Evolutionary conservation across 1,284 basidiomycete genomes (phyloP).

Genomic region (Tremellales sp.): DNA sequence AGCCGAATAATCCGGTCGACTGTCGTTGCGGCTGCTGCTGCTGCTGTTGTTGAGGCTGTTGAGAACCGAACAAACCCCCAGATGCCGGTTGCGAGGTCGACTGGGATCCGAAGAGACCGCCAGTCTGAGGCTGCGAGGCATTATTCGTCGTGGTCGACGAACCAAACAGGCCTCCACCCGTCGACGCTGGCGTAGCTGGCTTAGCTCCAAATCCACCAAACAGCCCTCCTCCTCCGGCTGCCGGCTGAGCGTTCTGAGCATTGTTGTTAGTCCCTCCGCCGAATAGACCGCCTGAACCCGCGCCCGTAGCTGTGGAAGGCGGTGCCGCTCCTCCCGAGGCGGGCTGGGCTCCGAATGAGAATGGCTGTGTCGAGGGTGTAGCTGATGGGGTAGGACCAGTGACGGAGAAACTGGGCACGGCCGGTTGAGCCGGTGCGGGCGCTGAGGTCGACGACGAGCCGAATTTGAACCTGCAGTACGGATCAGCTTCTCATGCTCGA

Average conservation of each 20-base stretch:
- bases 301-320: slow-evolving; percentile 5
- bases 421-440: slow-evolving; percentile 1
- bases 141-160: slow-evolving; percentile 4
- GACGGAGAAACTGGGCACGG: slow-evolving; percentile 17
- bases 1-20: slow-evolving; percentile 2
- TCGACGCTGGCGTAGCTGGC: slow-evolving; percentile 4
- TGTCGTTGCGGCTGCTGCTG: slow-evolving; percentile 7
- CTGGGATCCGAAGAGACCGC: slow-evolving; percentile 12
- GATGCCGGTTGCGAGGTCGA: too few species aligned
- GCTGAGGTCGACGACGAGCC: slow-evolving; percentile 10
- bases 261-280: slow-evolving; percentile 1
- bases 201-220: slow-evolving; percentile 13
- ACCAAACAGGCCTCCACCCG: slow-evolving; percentile 15
- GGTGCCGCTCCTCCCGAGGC: slow-evolving; percentile 8
- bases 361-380: slow-evolving; percentile 17
- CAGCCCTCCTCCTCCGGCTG: slow-evolving; percentile 6
- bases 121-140: too few species aligned
- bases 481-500: neutral
- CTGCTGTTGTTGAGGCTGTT: slow-evolving; percentile 8
- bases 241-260: slow-evolving; percentile 1
- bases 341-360: slow-evolving; percentile 24
- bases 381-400: slow-evolving; percentile 14
- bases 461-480: slow-evolving; percentile 19
- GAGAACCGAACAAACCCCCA: neutral
- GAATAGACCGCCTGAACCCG: slow-evolving; percentile 10